Evolutionary conservation across 148 eudicot species (phyloP).

Genomic region (Nepenthes gracilis): DNA sequence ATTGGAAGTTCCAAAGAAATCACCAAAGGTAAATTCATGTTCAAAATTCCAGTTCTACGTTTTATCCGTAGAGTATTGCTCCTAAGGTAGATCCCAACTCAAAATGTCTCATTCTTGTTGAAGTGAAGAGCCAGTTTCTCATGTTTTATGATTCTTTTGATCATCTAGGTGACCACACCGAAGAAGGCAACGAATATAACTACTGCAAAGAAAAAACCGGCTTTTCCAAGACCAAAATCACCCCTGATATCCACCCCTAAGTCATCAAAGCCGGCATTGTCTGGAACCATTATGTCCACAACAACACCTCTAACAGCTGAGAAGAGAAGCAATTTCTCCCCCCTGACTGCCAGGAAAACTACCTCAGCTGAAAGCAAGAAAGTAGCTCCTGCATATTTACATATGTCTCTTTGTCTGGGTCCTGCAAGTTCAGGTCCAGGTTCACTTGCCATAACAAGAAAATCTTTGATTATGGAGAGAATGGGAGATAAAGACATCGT

Average conservation of each 20-base stretch:
- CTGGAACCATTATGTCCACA: constrained; percentile 18
- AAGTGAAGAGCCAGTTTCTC: constrained; percentile 3
- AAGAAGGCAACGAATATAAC: constrained; percentile 22
- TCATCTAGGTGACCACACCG: constrained; percentile 27
- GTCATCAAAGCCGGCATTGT: constrained; percentile 27
- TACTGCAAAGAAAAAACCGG: constrained; percentile 32
- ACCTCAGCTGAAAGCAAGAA: constrained; percentile 27
- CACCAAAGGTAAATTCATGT: constrained; percentile 40
- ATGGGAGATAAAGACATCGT: constrained; percentile 99
- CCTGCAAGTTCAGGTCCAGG: constrained; percentile 33
- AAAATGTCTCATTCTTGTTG: constrained; percentile 1
- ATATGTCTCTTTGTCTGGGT: constrained; percentile 58
- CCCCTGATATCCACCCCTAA: constrained; percentile 35
- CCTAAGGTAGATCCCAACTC: background rate
- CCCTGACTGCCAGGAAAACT: constrained; percentile 27
- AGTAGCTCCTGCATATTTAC: constrained; percentile 46
- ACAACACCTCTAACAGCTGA: constrained; percentile 28
- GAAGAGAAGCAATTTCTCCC: constrained; percentile 30
- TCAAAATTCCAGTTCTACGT: background rate
- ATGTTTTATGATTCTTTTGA: background rate
- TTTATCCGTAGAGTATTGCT: background rate
- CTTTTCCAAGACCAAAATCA: constrained; percentile 27
- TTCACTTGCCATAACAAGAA: constrained; percentile 30
- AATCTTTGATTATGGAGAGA: constrained; percentile 76
- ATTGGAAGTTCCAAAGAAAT: constrained; percentile 14